Conservation (phyloP, 2,329 filamentous ascomycete genomes). For the Penicillium sp. region DNA sequence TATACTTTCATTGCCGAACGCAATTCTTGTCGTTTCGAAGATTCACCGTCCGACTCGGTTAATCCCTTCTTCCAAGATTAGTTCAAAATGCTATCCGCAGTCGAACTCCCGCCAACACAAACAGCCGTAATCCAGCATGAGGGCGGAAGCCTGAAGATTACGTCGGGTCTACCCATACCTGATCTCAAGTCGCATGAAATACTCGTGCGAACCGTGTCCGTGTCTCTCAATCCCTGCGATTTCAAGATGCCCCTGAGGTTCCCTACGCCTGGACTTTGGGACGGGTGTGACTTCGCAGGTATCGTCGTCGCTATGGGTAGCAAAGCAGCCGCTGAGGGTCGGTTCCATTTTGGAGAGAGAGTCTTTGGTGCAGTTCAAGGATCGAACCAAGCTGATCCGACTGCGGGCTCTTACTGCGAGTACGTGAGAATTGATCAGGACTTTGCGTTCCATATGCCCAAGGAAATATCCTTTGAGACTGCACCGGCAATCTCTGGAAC, state of each 20-base stretch:
- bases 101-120: slow-evolving; percentile 11
- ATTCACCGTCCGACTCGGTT: not conserved
- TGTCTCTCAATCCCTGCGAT: slow-evolving; percentile 37
- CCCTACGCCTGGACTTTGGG: slow-evolving; percentile 22
- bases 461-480: slow-evolving; percentile 6
- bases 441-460: slow-evolving; percentile 21
- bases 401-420: slow-evolving; percentile 26
- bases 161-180: slow-evolving; percentile 16
- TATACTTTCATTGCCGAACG: no score
- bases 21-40: not conserved
- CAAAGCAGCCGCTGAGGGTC: slow-evolving; percentile 10
- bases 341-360: slow-evolving; percentile 35
- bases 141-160: slow-evolving; percentile 18
- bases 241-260: slow-evolving; percentile 27
- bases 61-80: no score
- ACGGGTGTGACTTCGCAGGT: slow-evolving; percentile 34
- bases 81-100: not conserved
- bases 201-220: slow-evolving; percentile 27
- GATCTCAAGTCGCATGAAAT: slow-evolving; percentile 17
- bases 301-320: slow-evolving; percentile 27
- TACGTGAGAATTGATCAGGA: slow-evolving; percentile 18
- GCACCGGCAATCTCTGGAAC: slow-evolving; percentile 21
- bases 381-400: slow-evolving; percentile 21
- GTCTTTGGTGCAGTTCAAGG: slow-evolving; percentile 42
- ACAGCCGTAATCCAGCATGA: slow-evolving; percentile 24